Percentiles rank a stretch among this genome's conserved stretches.
phyloP scores from a whole-genome alignment of 129 eudicot species.

The Saposhnikovia divaricata region DNA sequence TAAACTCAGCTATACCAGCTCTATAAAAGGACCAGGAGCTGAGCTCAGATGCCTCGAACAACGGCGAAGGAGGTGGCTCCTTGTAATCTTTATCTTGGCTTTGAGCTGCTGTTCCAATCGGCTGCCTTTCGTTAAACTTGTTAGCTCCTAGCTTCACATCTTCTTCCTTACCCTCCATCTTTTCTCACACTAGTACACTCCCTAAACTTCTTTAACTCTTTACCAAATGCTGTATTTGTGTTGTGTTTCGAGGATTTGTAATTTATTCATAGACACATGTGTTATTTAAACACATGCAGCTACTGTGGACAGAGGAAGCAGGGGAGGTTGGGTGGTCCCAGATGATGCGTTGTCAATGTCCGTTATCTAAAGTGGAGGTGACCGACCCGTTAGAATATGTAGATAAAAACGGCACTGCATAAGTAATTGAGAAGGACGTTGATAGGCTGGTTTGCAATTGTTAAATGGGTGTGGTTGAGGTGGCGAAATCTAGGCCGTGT shows the following conservation, averaged over 20 bases:
- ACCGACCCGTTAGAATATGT: background rate
- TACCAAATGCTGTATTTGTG: background rate
- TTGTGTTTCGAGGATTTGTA: slow-evolving; percentile 12
- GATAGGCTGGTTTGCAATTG: slow-evolving; percentile 24
- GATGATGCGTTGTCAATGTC: background rate
- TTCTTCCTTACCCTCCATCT: slow-evolving; percentile 57
- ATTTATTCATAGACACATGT: background rate
- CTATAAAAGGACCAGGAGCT: slow-evolving; percentile 68
- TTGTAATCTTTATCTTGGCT: slow-evolving; percentile 60
- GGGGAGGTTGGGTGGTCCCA: background rate
- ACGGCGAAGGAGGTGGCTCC: slow-evolving; percentile 59
- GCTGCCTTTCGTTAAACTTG: slow-evolving; percentile 46
- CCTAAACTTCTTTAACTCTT: background rate
- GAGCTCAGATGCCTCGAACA: slow-evolving; percentile 63
- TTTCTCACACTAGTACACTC: background rate
- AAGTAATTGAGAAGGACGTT: slow-evolving; percentile 21
- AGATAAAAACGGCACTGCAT: background rate
- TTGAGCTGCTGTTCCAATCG: slow-evolving; percentile 57
- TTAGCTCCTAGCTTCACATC: slow-evolving; percentile 58
- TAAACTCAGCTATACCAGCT: slow-evolving; percentile 68
- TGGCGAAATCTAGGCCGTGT: slow-evolving; percentile 2
- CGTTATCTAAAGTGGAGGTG: background rate
- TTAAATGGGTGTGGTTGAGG: background rate
- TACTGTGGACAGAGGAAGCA: background rate
- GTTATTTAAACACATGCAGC: background rate